These are phyloP conservation scores for Penicillium sp. DNA, from an alignment of 2,329 filamentous ascomycete genomes.

Conservation along the genomic window DNA sequence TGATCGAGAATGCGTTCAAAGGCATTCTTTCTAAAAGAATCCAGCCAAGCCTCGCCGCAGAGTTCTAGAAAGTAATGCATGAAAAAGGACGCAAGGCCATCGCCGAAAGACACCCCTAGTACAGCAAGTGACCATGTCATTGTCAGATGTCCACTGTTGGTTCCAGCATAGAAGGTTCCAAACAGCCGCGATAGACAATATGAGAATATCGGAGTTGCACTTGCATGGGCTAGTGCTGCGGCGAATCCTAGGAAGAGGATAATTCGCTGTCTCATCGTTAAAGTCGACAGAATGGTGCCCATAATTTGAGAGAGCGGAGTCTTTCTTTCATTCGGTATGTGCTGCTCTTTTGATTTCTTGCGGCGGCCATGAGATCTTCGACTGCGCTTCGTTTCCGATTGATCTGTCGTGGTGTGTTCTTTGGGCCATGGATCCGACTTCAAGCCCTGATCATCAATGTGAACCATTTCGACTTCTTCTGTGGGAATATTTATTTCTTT, in stretches of 20 bases:
- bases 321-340: neutral
- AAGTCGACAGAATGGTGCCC: slow-evolving; percentile 66
- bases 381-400: neutral
- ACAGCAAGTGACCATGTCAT: slow-evolving; percentile 70
- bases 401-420: neutral
- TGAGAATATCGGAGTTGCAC: slow-evolving; percentile 71
- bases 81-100: slow-evolving; percentile 64
- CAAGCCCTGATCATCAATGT: neutral
- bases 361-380: neutral
- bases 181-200: slow-evolving; percentile 73
- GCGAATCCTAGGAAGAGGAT: slow-evolving; percentile 62
- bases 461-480: slow-evolving; percentile 16
- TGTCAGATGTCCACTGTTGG: slow-evolving; percentile 52
- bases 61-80: slow-evolving; percentile 72
- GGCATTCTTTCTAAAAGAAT: slow-evolving; percentile 66
- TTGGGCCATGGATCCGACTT: neutral
- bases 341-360: slow-evolving; percentile 3
- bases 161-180: slow-evolving; percentile 62
- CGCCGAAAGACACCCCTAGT: slow-evolving; percentile 64
- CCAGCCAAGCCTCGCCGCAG: slow-evolving; percentile 74
- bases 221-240: slow-evolving; percentile 63
- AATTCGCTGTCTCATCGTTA: slow-evolving; percentile 54
- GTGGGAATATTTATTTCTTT: neutral
- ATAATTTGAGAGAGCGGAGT: slow-evolving; percentile 57
- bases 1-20: slow-evolving; percentile 71